These are phyloP conservation scores for Bipolaris zeicola DNA, from an alignment of 2,329 filamentous ascomycete species.

Conservation along the genomic window DNA sequence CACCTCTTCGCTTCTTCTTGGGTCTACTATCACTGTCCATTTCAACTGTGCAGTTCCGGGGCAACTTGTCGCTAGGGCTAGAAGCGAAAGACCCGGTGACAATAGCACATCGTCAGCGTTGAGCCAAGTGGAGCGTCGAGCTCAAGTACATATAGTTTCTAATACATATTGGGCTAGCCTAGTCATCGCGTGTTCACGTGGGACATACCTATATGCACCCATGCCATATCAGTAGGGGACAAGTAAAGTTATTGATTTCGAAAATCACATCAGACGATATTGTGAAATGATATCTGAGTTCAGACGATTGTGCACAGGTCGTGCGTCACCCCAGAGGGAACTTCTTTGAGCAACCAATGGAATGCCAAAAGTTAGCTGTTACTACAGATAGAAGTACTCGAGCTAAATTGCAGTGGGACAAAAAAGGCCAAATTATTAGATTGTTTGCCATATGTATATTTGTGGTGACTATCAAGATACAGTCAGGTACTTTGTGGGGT, in stretches of 20 bases:
- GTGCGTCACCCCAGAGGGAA: neutral
- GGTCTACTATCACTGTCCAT: constrained; percentile 7
- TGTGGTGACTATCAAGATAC: neutral
- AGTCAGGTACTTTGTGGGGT: neutral
- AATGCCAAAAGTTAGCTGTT: neutral
- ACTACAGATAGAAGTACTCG: neutral
- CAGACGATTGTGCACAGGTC: neutral
- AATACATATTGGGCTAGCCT: constrained; percentile 5
- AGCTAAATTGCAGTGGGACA: neutral
- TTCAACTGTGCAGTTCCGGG: neutral
- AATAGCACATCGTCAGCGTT: neutral
- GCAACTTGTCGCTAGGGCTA: neutral
- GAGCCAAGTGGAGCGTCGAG: neutral
- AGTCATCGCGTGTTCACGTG: constrained; percentile 10
- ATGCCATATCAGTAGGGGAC: neutral
- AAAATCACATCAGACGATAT: neutral
- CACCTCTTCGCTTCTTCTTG: constrained; percentile 35
- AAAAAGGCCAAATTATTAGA: too few species aligned
- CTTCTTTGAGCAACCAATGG: neutral
- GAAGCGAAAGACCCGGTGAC: neutral
- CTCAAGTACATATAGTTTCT: neutral
- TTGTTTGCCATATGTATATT: neutral
- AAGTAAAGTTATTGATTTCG: neutral
- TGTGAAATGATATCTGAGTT: neutral
- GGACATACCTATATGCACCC: neutral